A percentile compares a stretch with the other conserved stretches of the same genome.
These are phyloP conservation scores for Epicoccum sorghinum DNA, from an alignment of 2,329 filamentous ascomycete genomes.

Conservation along the genomic window DNA sequence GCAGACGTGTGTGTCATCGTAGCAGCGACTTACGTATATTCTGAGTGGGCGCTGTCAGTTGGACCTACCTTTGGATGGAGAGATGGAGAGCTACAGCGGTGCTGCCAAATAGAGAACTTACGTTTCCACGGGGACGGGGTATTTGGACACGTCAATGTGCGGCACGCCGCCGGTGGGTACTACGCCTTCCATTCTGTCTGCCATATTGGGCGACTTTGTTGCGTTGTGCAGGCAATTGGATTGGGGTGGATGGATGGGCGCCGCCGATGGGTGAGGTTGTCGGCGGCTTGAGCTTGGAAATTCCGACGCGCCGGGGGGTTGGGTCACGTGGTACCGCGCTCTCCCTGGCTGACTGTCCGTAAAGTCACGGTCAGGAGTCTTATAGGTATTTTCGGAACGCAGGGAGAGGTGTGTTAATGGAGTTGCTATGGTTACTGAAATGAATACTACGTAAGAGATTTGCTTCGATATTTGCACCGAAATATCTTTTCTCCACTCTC, in stretches of 20 bases:
- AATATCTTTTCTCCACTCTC: too few relatives aligned
- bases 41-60: slow-evolving; percentile 23
- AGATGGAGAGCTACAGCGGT: neutral
- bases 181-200: slow-evolving; percentile 47
- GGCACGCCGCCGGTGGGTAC: slow-evolving; percentile 24
- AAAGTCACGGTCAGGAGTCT: too few relatives aligned
- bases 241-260: neutral
- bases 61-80: slow-evolving; percentile 9
- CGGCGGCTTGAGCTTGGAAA: slow-evolving; percentile 3
- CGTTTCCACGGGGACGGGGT: slow-evolving; percentile 46
- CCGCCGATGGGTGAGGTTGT: neutral
- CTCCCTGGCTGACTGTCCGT: too few relatives aligned
- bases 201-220: slow-evolving; percentile 28
- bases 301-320: neutral
- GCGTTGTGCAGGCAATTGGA: too few relatives aligned
- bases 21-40: slow-evolving; percentile 42
- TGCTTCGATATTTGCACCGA: too few relatives aligned
- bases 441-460: too few relatives aligned
- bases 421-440: too few relatives aligned
- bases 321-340: slow-evolving; percentile 1
- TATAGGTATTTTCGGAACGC: too few relatives aligned
- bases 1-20: neutral
- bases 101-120: slow-evolving; percentile 23
- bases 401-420: too few relatives aligned
- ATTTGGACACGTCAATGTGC: slow-evolving; percentile 38